Base-by-base conservation (phyloP, 805 yeast genomes). In the Candida fluviatilis region DNA sequence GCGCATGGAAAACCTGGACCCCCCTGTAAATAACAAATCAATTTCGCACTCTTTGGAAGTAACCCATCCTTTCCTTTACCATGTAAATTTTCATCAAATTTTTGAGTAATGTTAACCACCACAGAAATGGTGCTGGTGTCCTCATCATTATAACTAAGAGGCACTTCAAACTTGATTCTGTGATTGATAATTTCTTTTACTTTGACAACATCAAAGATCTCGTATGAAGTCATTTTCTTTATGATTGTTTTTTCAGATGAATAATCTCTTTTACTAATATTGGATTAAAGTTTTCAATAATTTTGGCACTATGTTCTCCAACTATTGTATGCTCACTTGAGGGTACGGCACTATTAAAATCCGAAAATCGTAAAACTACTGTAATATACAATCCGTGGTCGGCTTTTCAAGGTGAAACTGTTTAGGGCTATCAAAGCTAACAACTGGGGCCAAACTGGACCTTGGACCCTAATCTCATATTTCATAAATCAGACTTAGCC, bases 1-100 rank as follows among this genome's bases (percentile, higher is more conserved):
- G 55, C 45, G 33, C 75, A 59, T 2, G 71, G 70, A 39, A 67
- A 72, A 1, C 81, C 80, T 0, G 81, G 81, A 0, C 80, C 80
- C 7, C 80, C 80, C 50, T 75, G 78, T 27, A 75, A 48, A 42
- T 58, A 75, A 15, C 67, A 57, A 6, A 72, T 52, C 3, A 70
- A 45, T 43, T 71, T 69, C 1, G 65, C 52, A 12, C 49, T 49
- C 4, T 45, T 34, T 2, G 71, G 67, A 36, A 66, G 51, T 1
- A 43, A 19, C 16, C 49, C 42, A 11, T 33, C 18, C 4, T 43
- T 36, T 21, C 30, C 35, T 17, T 34, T 37, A 17, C 15, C 21
- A 35, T 57, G 62, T 16, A 56, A 18, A 2, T 31, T 15, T 18
- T 47, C 40, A 34, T 55, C 50, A 42, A 50, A 57, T 36, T 55